These are phyloP conservation scores for Cardiospermum halicacabum DNA, from an alignment of 345 rosid genomes.

Conservation along the genomic window DNA sequence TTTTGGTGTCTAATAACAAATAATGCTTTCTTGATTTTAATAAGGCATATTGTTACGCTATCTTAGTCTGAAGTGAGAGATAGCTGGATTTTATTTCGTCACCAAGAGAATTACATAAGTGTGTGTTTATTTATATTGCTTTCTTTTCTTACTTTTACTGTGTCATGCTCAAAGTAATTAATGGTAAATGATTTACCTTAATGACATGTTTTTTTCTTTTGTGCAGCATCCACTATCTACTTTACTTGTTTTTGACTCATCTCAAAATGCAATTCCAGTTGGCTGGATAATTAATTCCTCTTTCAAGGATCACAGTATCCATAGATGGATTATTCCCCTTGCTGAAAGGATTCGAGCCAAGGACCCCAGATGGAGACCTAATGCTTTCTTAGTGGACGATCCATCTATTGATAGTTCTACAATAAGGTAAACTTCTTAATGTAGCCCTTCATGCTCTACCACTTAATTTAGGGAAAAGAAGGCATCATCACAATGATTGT, in stretches of 20 bases:
- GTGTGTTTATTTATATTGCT: too few species aligned
- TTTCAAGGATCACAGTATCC: slow-evolving; percentile 27
- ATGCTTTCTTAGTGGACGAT: slow-evolving; percentile 42
- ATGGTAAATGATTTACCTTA: slow-evolving; percentile 6
- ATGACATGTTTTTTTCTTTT: slow-evolving; percentile 2
- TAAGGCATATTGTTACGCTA: background rate
- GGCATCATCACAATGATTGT: slow-evolving; percentile 8
- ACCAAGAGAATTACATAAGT: background rate
- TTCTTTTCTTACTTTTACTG: too few species aligned
- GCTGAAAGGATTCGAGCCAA: slow-evolving; percentile 40
- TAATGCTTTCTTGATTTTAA: background rate
- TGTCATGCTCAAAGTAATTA: slow-evolving; percentile 5
- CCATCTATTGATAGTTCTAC: slow-evolving; percentile 36
- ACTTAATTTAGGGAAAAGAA: background rate
- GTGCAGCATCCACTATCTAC: slow-evolving; percentile 47
- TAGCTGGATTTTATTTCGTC: background rate
- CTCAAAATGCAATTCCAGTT: slow-evolving; percentile 50
- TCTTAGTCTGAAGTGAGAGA: slow-evolving; percentile 6
- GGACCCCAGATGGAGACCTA: slow-evolving; percentile 44
- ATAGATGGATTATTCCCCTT: slow-evolving; percentile 44
- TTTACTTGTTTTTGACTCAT: slow-evolving; percentile 42
- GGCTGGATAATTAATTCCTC: slow-evolving; percentile 50
- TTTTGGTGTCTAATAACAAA: background rate
- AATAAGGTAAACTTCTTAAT: slow-evolving; percentile 31
- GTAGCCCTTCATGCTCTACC: slow-evolving; percentile 3